Evolutionary conservation across 148 eudicot species (phyloP), one percentile per base, ranked within the genome.

Genomic region (Cornus controversa): DNA sequence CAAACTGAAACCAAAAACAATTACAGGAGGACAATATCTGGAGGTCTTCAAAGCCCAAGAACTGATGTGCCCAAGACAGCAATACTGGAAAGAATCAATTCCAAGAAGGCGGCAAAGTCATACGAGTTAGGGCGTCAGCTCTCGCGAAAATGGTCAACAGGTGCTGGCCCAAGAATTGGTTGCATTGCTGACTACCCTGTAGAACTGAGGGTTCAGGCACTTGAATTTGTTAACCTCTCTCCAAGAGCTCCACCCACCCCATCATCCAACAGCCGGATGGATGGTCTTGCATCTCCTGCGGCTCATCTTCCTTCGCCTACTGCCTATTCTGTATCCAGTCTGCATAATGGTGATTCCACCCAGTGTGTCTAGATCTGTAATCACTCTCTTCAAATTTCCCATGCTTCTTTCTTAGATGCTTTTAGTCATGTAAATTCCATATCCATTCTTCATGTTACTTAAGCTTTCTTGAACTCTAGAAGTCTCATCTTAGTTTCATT

Each of bases 141-240:
- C 16, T 80, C 89, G 5, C 77, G 80, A 73, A 85, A 63, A 70
- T 94, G 98, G 98, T 92, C 95, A 25, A 87, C 91, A 0, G 98
- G 98, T 31, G 89, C 87, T 31, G 97, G 98, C 25, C 97, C 98
- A 3, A 87, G 98, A 82, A 88, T 94, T 25, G 97, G 95, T 45
- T 94, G 98, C 62, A 73, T 94, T 14, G 93, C 91, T 29, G 98
- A 94, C 77, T 94, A 94, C 83, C 98, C 98, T 10, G 71, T 79
- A 6, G 92, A 91, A 79, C 85, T 94, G 69, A 82, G 95, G 79
- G 79, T 84, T 28, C 93, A 94, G 71, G 98, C 98, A 1, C 70
- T 94, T 82, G 93, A 91, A 82, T 83, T 89, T 45, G 90, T 91
- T 1, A 82, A 80, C 68, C 91, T 94, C 71, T 94, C 98, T 36